Base-by-base conservation (phyloP, 2,329 filamentous ascomycete genomes). In the Fusarium sororula region DNA sequence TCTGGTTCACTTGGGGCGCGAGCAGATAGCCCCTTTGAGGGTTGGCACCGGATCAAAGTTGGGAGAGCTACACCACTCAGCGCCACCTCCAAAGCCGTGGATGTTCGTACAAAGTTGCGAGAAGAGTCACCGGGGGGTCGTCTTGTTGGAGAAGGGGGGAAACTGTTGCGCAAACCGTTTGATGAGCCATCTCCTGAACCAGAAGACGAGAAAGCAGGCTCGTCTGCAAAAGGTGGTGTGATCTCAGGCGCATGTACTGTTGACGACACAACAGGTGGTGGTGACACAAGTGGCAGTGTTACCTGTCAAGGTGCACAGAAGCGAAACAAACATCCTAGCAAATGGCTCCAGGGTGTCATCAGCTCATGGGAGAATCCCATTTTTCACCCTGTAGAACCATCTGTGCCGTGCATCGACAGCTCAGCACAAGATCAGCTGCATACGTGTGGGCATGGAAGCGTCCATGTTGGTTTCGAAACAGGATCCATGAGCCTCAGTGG, bases 291-390 rank as follows among this genome's bases (percentile, higher is more conserved):
- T 4, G 13, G 26, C 22, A 38, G 30, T 30, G 26, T 41, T 24
- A 30, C 53, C n/a, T 28, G 28, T 32, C 58, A 44, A 24, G 28
- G 18, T 28, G 32, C 26, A 35, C 71, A 63, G 32, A 22, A 37
- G 63, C 39, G 50, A 72, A 42, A 57, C 50, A 28, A 61, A 47
- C 37, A 76, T 32, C 73, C 75, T 13, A 83, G 79, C 51, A 74
- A 80, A 15, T 94, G 92, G 92, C 82, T 95, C 6, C 84, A 86
- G 14, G 83, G 86, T 12, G 76, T 96, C 12, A 81, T 94, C 3
- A 80, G 86, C 41, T 85, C 84, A 14, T 97, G 94, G 94, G 82
- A 92, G 14, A 97, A 95, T 67, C 94, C 94, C 0, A 84, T 94
- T 1, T 98, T 97, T 79, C 82, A 87, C n/a, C 78, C 80, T 7